Conservation (phyloP, 768 basidiomycete genomes). For the Leccinum aurantiacum region DNA sequence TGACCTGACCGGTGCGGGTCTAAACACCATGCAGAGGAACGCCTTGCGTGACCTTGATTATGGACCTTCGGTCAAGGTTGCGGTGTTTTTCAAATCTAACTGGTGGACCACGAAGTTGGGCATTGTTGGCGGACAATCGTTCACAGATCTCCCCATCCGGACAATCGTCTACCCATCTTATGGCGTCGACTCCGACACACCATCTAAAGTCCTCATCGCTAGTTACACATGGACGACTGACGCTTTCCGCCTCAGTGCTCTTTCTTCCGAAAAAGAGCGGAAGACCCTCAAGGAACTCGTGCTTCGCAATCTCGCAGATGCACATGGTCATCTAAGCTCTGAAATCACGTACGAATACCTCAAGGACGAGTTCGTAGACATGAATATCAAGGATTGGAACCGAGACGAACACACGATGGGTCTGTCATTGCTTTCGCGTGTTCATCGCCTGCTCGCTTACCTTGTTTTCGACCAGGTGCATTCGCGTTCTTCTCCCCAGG, state of each 20-base stretch:
- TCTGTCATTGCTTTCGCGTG: conserved; percentile 16
- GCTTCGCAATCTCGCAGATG: too few species aligned
- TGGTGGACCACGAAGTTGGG: conserved; percentile 43
- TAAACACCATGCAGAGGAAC: conserved; percentile 33
- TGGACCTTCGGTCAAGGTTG: conserved; percentile 41
- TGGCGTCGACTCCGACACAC: conserved; percentile 23
- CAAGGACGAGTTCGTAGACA: conserved; percentile 20
- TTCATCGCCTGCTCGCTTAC: neutral
- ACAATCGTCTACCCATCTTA: conserved; percentile 23
- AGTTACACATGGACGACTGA: conserved; percentile 44
- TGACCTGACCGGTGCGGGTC: conserved; percentile 28
- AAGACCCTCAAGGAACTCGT: too few species aligned
- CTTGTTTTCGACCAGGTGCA: conserved; percentile 30
- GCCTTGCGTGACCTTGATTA: conserved; percentile 42
- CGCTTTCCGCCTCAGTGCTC: conserved; percentile 37
- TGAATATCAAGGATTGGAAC: conserved; percentile 36
- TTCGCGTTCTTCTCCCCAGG: conserved; percentile 44
- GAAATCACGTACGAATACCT: too few species aligned
- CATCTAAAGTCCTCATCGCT: conserved; percentile 37
- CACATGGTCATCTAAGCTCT: too few species aligned
- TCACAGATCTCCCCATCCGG: conserved; percentile 34
- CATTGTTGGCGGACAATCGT: conserved; percentile 42
- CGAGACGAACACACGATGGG: conserved; percentile 35
- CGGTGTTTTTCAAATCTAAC: conserved; percentile 39
- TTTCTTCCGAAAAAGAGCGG: conserved; percentile 20